Evolutionary conservation across 2,329 filamentous ascomycete species (phyloP).

Genomic region (Exserohilum rostratum): DNA sequence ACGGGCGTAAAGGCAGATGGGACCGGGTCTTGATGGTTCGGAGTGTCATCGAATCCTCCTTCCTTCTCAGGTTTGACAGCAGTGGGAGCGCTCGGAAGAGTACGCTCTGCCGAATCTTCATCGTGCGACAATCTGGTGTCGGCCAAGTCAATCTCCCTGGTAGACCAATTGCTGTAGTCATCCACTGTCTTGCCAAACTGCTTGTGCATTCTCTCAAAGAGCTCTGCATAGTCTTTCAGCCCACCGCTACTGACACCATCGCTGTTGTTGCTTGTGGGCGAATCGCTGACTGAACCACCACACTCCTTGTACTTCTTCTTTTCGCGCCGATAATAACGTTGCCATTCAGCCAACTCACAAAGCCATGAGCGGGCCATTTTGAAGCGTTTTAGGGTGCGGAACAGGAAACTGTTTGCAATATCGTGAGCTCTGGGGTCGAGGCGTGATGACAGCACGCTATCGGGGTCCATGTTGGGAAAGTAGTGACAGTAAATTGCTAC

Average conservation of each 20-base stretch:
- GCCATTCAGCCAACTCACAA: slow-evolving; percentile 12
- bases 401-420: slow-evolving; percentile 22
- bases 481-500: slow-evolving; percentile 66
- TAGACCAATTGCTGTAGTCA: slow-evolving; percentile 8
- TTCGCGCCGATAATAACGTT: slow-evolving; percentile 18
- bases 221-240: slow-evolving; percentile 22
- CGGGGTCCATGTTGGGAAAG: slow-evolving; percentile 71
- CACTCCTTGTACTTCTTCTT: slow-evolving; percentile 18
- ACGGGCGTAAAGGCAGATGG: slow-evolving; percentile 18
- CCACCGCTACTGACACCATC: slow-evolving; percentile 23
- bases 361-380: slow-evolving; percentile 21
- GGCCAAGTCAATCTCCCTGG: slow-evolving; percentile 15
- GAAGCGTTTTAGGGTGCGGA: slow-evolving; percentile 23
- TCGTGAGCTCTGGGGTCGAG: slow-evolving; percentile 24
- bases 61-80: slow-evolving; percentile 12
- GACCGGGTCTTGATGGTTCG: not conserved
- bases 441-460: slow-evolving; percentile 55
- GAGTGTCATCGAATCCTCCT: not conserved
- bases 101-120: slow-evolving; percentile 19
- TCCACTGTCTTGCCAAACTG: slow-evolving; percentile 23
- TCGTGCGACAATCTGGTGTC: slow-evolving; percentile 23
- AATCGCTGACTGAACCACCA: slow-evolving; percentile 22
- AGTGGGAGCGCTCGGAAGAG: not conserved
- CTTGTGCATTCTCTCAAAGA: slow-evolving; percentile 29
- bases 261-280: slow-evolving; percentile 26